phyloP scores from a whole-genome alignment of 78 protist genomes.

The Dictyostelium citrinum region DNA sequence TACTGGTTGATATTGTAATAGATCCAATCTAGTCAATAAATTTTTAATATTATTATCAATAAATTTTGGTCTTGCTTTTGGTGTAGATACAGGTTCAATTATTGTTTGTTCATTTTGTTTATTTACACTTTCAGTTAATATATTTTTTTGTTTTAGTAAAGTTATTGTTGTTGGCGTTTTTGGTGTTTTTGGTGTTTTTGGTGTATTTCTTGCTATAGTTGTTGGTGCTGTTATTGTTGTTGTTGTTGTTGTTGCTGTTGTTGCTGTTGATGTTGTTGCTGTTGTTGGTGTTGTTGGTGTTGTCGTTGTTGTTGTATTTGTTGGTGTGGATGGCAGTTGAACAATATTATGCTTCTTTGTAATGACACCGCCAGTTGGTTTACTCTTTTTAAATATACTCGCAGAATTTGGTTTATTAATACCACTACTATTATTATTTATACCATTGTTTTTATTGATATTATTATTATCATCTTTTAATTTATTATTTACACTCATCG shows the following conservation, averaged over 20 bases:
- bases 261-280: neutral
- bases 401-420: neutral
- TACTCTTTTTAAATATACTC: neutral
- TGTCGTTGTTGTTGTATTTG: neutral
- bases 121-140: neutral
- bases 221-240: neutral
- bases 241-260: neutral
- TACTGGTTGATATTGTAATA: conserved; percentile 8
- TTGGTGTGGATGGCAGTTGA: neutral
- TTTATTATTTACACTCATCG: too few species aligned
- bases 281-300: neutral
- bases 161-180: neutral
- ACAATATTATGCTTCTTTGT: neutral
- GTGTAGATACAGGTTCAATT: neutral
- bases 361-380: neutral
- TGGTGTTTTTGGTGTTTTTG: neutral
- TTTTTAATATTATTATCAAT: neutral
- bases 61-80: neutral
- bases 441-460: neutral
- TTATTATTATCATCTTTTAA: too few species aligned
- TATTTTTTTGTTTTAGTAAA: neutral
- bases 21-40: neutral
- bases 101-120: neutral
- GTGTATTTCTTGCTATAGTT: neutral
- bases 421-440: too few species aligned